Evolutionary conservation across 805 yeast species (phyloP), one percentile per base, ranked within the genome.

Genomic region (Monosporozyma aquatica): DNA sequence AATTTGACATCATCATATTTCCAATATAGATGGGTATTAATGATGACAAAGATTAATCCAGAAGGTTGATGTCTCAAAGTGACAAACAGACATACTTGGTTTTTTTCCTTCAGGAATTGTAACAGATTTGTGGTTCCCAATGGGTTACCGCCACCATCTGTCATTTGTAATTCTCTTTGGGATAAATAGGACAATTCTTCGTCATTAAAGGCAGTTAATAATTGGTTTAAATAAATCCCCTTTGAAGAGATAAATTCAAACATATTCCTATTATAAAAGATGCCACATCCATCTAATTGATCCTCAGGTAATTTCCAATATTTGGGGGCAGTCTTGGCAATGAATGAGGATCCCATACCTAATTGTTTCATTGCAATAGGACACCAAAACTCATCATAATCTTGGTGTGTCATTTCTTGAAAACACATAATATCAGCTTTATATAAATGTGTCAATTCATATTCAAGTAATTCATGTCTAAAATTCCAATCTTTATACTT

Each of bases 21-120:
- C 83, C 83, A 78, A 51, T 78, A 78, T 8, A 78, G 58, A 54
- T 78, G 83, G 0, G 82, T 77, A 47, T 76, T 78, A n/a, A 77
- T 62, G 2, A 75, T 66, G 30, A 74, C 70, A 3, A 77, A 53
- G 3, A 57, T 49, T 26, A 68, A 61, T 9, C 62, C 58, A 0
- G 75, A 66, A 1, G 43, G 49, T 39, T 56, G 61, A 51, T 78
- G 82, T 42, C 62, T 57, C 29, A 78, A 54, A 10, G 71, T 70
- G 5, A 72, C 62, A n/a, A 78, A 59, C 2, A 76, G 44, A 3
- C 76, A 80, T 3, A 78, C 82, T 23, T 80, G 80, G 52, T 78
- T 78, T 50, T 78, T 62, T 27, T 61, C 57, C 13, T 64, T 52
- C 7, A 73, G 59, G 22, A 76, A 58, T 7, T 63, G 53, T 25